These are phyloP conservation scores for Glycine tomentella DNA, from an alignment of 306 rosid species.

Conservation along the genomic window DNA sequence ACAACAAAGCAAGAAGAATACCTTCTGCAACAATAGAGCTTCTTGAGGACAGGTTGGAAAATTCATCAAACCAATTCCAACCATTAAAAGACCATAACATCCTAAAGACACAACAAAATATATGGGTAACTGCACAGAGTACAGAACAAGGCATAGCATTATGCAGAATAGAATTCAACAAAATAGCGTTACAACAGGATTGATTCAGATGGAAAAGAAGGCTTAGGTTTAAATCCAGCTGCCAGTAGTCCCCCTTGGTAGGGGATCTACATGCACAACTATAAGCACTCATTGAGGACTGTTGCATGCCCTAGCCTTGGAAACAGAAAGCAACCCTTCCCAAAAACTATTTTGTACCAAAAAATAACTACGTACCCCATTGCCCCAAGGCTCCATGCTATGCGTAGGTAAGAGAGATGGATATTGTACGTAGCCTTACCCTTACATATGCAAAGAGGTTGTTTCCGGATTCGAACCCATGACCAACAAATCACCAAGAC, in stretches of 20 bases:
- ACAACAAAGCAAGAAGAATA: conserved; percentile 33
- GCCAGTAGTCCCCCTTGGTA: conserved; percentile 2
- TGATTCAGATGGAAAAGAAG: conserved; percentile 31
- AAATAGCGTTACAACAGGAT: background rate
- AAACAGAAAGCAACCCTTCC: conserved; percentile 23
- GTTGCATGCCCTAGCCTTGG: conserved; percentile 4
- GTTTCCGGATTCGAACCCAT: too few relatives aligned
- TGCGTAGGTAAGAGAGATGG: too few relatives aligned
- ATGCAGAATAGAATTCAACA: conserved; percentile 9
- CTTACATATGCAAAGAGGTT: too few relatives aligned
- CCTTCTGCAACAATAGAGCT: conserved; percentile 77
- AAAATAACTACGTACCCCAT: too few relatives aligned
- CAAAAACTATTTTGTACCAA: background rate
- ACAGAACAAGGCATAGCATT: conserved; percentile 37
- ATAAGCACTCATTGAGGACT: conserved; percentile 9
- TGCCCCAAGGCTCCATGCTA: too few relatives aligned
- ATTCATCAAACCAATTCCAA: conserved; percentile 85
- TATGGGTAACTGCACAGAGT: conserved; percentile 72
- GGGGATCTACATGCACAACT: background rate
- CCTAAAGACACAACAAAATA: conserved; percentile 84
- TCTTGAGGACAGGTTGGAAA: conserved; percentile 92
- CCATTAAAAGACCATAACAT: conserved; percentile 93
- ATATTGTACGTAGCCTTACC: too few relatives aligned
- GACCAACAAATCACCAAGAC: too few relatives aligned
- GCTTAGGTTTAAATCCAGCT: conserved; percentile 24